Percentiles rank a stretch among this genome's conserved stretches.
Evolutionary conservation across 352 stramenopile genomes (phyloP).

Genomic region (Aphanomyces stellatus): DNA sequence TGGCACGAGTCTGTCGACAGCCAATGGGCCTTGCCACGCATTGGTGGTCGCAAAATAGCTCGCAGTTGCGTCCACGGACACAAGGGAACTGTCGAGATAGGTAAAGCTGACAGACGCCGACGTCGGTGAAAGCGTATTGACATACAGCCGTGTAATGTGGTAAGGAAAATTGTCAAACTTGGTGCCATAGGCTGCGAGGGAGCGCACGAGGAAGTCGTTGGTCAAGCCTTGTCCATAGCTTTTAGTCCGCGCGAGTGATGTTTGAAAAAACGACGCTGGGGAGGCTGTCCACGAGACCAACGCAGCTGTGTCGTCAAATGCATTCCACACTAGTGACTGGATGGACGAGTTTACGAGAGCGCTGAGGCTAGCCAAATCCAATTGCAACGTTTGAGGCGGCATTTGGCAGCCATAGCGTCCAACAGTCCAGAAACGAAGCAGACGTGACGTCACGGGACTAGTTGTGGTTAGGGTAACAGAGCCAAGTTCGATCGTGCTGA

Average conservation of each 20-base stretch:
- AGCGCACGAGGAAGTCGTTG: neutral
- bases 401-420: neutral
- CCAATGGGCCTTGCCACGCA: neutral
- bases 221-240: neutral
- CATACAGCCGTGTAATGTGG: neutral
- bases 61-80: neutral
- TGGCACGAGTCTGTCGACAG: neutral
- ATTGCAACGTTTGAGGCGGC: neutral
- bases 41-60: neutral
- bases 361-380: neutral
- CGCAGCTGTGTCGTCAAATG: slow-evolving; percentile 2
- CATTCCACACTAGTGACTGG: neutral
- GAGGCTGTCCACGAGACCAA: neutral
- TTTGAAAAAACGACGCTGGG: neutral
- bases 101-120: neutral
- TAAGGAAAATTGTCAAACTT: neutral
- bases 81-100: neutral
- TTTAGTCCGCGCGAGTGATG: neutral
- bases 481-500: slow-evolving; percentile 12
- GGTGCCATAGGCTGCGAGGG: neutral
- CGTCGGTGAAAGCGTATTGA: neutral
- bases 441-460: neutral
- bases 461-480: neutral
- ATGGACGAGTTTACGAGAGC: neutral
- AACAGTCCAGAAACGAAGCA: neutral